Percentiles rank a stretch among this genome's conserved stretches.
Conservation (phyloP, 2,329 filamentous ascomycete species). For the Pseudonectria foliicola region DNA sequence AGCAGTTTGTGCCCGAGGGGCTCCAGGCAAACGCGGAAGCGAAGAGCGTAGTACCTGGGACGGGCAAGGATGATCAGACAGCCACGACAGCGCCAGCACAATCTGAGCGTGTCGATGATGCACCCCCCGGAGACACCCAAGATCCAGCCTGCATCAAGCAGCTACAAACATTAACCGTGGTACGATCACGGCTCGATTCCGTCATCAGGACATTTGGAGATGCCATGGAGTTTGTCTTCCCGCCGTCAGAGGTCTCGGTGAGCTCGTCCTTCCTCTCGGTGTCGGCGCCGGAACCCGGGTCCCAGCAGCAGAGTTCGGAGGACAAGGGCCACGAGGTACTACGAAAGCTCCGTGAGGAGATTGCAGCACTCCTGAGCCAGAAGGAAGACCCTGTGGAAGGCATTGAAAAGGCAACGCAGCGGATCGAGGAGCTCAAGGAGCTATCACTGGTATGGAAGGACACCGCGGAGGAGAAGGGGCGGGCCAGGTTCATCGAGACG, state of each 20-base stretch:
- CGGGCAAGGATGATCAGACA: conserved; percentile 11
- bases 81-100: conserved; percentile 16
- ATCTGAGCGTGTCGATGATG: conserved; percentile 3
- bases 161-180: conserved; percentile 73
- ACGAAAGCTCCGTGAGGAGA: conserved; percentile 62
- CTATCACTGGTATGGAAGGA: conserved; percentile 83
- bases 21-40: conserved; percentile 27
- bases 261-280: conserved; percentile 84
- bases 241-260: conserved; percentile 78
- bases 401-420: conserved; percentile 63
- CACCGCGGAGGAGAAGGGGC: conserved; percentile 88
- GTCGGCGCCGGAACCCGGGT: conserved; percentile 71
- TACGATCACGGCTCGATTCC: conserved; percentile 75
- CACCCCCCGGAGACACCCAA: conserved; percentile 15
- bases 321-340: conserved; percentile 83
- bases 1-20: conserved; percentile 59
- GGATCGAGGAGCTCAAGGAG: conserved; percentile 71
- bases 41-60: conserved; percentile 11
- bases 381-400: conserved; percentile 55
- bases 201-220: conserved; percentile 90
- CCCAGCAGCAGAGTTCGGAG: conserved; percentile 60
- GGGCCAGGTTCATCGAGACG: conserved; percentile 72
- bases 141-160: conserved; percentile 67
- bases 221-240: conserved; percentile 91
- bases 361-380: conserved; percentile 56